Conservation (phyloP, 805 yeast species). For the Myxozyma mucilagina region DNA sequence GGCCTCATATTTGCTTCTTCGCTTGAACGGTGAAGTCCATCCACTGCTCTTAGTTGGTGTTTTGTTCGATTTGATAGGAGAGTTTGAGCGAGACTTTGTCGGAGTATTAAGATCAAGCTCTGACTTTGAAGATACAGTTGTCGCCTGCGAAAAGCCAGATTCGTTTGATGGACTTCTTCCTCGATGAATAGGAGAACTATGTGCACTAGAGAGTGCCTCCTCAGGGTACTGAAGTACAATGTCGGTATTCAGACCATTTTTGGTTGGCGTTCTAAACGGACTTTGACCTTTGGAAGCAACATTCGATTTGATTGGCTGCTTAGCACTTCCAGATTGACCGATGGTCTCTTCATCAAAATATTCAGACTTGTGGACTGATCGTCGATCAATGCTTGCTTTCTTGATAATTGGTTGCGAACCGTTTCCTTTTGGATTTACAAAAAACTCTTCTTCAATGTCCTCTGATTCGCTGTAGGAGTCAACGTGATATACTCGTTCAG, state of each 20-base stretch:
- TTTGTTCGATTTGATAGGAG: background rate
- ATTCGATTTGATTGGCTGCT: background rate
- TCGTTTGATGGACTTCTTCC: conserved; percentile 33
- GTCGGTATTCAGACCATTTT: background rate
- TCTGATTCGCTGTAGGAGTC: too few relatives aligned
- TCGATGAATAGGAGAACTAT: conserved; percentile 33
- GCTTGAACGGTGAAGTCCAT: conserved; percentile 50
- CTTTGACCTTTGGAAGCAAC: background rate
- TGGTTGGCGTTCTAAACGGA: background rate
- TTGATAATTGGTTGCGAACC: too few relatives aligned
- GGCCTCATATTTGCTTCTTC: conserved; percentile 41
- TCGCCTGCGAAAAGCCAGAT: conserved; percentile 33
- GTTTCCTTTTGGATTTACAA: too few relatives aligned
- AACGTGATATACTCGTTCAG: too few relatives aligned
- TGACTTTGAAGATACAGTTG: conserved; percentile 30
- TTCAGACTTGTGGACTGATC: too few relatives aligned
- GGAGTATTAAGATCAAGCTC: conserved; percentile 19
- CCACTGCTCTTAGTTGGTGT: conserved; percentile 33
- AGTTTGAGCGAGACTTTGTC: background rate
- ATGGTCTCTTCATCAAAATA: too few relatives aligned
- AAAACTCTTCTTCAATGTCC: too few relatives aligned
- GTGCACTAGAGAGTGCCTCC: conserved; percentile 20
- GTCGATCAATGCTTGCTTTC: too few relatives aligned
- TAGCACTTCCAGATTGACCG: too few relatives aligned
- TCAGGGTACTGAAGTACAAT: conserved; percentile 19